Percentiles rank a stretch among this genome's conserved stretches.
phyloP scores from a whole-genome alignment of 345 rosid species.

The Gossypium mustelinum region DNA sequence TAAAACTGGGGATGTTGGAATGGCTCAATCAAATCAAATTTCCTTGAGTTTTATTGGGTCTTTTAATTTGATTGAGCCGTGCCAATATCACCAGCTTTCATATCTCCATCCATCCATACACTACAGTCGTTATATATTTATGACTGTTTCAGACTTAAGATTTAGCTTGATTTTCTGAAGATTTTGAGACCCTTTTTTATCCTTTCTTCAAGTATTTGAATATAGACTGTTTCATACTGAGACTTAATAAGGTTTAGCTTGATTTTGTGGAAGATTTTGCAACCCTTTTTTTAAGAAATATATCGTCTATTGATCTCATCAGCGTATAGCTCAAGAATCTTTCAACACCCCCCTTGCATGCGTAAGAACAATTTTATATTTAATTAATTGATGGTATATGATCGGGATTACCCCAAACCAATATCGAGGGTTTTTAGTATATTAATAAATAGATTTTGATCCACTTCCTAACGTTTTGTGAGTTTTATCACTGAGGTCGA shows the following conservation, averaged over 20 bases:
- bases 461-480: too few species aligned
- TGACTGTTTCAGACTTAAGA: not conserved
- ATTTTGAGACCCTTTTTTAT: not conserved
- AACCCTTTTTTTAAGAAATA: too few species aligned
- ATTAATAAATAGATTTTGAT: too few species aligned
- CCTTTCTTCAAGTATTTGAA: too few species aligned
- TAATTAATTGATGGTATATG: not conserved
- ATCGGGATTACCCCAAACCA: not conserved
- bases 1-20: conserved; percentile 43
- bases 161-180: not conserved
- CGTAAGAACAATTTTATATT: not conserved
- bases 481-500: too few species aligned
- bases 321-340: too few species aligned
- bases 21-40: conserved; percentile 61
- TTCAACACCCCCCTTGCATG: too few species aligned
- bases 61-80: conserved; percentile 94
- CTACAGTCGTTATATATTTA: not conserved
- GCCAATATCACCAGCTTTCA: conserved; percentile 71
- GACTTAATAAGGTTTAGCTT: not conserved
- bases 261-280: not conserved
- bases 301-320: too few species aligned
- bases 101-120: not conserved
- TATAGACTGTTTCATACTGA: not conserved
- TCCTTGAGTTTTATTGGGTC: conserved; percentile 36
- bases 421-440: not conserved